Conservation (phyloP, 1,284 basidiomycete genomes). For the Malassezia furfur region DNA sequence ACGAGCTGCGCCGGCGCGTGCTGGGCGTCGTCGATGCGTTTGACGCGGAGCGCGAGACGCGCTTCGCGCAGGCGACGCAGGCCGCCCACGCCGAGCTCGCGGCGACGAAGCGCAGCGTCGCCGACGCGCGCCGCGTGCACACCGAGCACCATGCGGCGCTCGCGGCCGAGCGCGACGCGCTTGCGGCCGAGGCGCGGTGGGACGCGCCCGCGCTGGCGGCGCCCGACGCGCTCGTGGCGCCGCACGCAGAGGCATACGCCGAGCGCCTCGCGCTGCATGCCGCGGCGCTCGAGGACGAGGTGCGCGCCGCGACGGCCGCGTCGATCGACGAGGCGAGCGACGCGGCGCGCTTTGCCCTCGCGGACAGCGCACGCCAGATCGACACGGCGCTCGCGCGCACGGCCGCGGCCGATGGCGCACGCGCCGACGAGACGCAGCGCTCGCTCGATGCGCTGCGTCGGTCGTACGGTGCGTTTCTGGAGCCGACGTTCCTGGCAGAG, state of each 20-base stretch:
- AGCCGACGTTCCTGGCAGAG: conserved; percentile 11
- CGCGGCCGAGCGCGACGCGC: background rate
- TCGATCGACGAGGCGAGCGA: background rate
- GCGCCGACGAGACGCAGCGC: background rate
- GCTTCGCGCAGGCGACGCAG: background rate
- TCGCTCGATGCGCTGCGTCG: background rate
- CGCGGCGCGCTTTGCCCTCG: background rate
- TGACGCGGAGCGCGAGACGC: conserved; percentile 1
- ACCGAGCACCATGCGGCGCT: background rate
- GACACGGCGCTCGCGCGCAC: background rate
- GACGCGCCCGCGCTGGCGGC: background rate
- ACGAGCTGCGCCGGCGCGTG: background rate
- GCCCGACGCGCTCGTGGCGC: background rate
- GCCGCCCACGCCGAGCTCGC: background rate
- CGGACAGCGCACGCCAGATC: background rate
- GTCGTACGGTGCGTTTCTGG: conserved; percentile 2
- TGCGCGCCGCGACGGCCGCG: background rate
- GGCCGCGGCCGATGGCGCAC: background rate
- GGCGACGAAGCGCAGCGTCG: background rate
- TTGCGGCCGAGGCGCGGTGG: background rate
- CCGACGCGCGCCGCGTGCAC: background rate
- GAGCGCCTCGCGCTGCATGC: background rate
- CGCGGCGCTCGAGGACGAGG: background rate
- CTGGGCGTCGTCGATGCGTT: conserved; percentile 6
- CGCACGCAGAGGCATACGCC: background rate